Base-by-base conservation (phyloP, 306 rosid species). In the Notholithocarpus densiflorus region DNA sequence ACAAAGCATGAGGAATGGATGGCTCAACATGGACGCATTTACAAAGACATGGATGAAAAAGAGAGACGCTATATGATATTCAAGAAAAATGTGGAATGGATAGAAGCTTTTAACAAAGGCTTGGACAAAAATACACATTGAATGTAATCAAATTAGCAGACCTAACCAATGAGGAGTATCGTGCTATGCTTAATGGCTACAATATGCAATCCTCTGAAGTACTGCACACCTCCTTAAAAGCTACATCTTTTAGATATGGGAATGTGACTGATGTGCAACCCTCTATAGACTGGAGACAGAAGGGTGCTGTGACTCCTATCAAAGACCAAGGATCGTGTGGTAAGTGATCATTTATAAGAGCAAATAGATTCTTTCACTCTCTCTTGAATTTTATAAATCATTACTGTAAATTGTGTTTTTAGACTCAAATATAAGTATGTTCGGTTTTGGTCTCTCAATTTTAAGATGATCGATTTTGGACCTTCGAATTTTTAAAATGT, bases 271-370 rank as follows among this genome's bases (percentile, higher is more conserved):
- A 40, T 6, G 20, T 79, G 37, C 73, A 56, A 45, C 1, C 77
- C 62, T 3, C n/a, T 18, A 4, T 79, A 6, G 61, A 79, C 11
- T 72, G 77, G 43, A 59, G 64, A 31, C 4, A 29, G 15, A 60
- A 48, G 11, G 77, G 77, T 6, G 72, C 65, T 60, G 77, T 72
- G 53, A 79, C 77, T 17, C 40, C 77, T 9, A 20, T 79, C 21
- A 79, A 79, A 43, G 21, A 61, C 53, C 62, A 51, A 31, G 65
- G 53, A n/a, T 4, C 20, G n/a, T 72, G 82, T 61, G 77, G 77
- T 60, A 37, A 27, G 26, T 4, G 13, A 65, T 65, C 43, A n/a
- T 1, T 37, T 37, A 37, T 37, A 37, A 1, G 43, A 37, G 43
- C 43, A 37, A 37, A 37, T 37, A 37, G 43, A 37, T 37, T 37